Conservation (phyloP, 495 filamentous ascomycete species). For the Penicillium alfredii region DNA sequence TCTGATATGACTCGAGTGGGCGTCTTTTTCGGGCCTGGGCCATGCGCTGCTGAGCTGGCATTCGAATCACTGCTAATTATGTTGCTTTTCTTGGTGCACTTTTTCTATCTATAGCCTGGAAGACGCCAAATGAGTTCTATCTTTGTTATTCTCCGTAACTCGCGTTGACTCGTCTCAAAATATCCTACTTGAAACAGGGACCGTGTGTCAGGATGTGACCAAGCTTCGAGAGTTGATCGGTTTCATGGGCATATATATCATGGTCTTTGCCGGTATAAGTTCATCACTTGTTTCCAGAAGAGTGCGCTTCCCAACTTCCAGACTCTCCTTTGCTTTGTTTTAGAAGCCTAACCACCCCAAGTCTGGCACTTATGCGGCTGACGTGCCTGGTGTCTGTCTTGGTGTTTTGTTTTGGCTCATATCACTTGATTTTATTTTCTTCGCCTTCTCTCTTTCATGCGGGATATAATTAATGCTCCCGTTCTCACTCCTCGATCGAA, state of each 20-base stretch:
- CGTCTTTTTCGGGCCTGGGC: too few relatives aligned
- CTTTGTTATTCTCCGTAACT: slow-evolving; percentile 8
- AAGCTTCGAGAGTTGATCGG: slow-evolving; percentile 13
- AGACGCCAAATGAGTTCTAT: slow-evolving; percentile 22
- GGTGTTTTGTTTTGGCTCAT: too few relatives aligned
- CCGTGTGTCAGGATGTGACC: slow-evolving; percentile 9
- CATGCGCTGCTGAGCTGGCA: too few relatives aligned
- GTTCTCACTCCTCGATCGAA: slow-evolving; percentile 8
- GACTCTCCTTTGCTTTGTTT: neutral
- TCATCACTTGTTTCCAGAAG: neutral
- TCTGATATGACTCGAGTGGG: too few relatives aligned
- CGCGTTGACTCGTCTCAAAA: slow-evolving; percentile 12
- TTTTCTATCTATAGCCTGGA: slow-evolving; percentile 26
- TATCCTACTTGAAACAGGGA: slow-evolving; percentile 22
- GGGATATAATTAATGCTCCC: neutral
- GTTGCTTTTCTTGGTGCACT: slow-evolving; percentile 8
- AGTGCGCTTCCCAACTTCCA: neutral
- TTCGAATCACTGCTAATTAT: slow-evolving; percentile 21
- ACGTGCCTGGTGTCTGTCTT: too few relatives aligned
- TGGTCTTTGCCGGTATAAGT: neutral
- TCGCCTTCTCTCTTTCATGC: neutral
- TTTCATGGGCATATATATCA: slow-evolving; percentile 16
- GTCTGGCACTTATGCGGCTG: too few relatives aligned
- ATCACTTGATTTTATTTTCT: too few relatives aligned
- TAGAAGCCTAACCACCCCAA: too few relatives aligned